Base-by-base conservation (phyloP, 2,329 filamentous ascomycete species). In the Fusarium pseudocircinatum region DNA sequence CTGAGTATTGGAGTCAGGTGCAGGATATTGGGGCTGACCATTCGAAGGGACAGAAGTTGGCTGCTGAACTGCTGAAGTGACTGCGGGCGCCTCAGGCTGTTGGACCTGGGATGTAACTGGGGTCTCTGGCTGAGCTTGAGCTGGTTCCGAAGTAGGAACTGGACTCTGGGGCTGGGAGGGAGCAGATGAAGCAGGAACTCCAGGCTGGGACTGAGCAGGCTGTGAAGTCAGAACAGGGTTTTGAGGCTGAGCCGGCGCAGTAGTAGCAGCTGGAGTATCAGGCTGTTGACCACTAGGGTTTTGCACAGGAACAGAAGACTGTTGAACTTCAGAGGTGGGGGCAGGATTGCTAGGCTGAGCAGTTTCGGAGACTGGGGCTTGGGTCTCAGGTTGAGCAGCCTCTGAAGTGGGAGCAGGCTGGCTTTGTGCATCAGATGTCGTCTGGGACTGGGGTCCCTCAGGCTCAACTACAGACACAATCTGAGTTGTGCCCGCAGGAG, bases 391-490 rank as follows among this genome's bases (percentile, higher is more conserved):
- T 16, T 72, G 71, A n/a, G 49, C 56, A 34, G 61, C 60, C 24
- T 63, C 63, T 16, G 75, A 73, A 32, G 66, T 67, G 24, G 69
- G 49, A 11, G 36, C 60, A 32, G 63, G 62, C 36, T 69, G 66
- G 30, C 34, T 47, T 49, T 70, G 67, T 46, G 32, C 57, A 12
- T 47, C 59, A 44, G 70, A 64, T 18, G 70, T 67, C 34, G 60
- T 65, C 40, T 50, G 42, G 20, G 49, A 30, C 9, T 50, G 47
- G 6, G 75, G 69, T 7, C 66, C 49, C 11, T 60, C 37, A 16
- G 75, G 75, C n/a, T 77, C 50, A 22, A 30, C 60, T 26, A 76
- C 61, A 46, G 75, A 72, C 53, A 74, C 70, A 11, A 64, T 70
- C 46, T 56, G 26, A 32, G 74, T 76, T 13, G 64, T 73, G n/a